These are phyloP conservation scores for Pseudotsuga menziesii DNA, from an alignment of 75 land plant genomes.

Conservation along the genomic window DNA sequence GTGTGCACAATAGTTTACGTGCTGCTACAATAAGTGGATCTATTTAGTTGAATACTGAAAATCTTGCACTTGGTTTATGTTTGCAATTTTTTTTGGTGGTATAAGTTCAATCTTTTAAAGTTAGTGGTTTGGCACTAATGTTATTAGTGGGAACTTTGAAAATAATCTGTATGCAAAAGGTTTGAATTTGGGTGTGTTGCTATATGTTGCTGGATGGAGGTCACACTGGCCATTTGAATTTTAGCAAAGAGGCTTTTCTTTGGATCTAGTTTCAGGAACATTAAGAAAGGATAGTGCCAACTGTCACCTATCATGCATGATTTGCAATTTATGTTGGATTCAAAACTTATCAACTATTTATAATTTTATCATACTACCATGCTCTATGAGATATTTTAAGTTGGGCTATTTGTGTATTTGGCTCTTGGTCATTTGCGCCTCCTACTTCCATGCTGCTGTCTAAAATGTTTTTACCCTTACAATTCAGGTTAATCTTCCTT, in stretches of 20 bases:
- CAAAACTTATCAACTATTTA: neutral
- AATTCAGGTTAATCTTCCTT: too few relatives aligned
- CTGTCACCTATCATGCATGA: neutral
- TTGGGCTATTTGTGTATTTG: too few relatives aligned
- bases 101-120: too few relatives aligned
- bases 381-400: neutral
- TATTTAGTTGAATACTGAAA: neutral
- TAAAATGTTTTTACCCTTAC: neutral
- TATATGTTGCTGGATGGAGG: conserved; percentile 2
- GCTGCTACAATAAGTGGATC: neutral
- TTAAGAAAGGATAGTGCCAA: neutral
- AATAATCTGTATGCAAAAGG: neutral
- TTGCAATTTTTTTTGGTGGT: neutral
- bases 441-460: neutral
- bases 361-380: neutral
- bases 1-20: neutral
- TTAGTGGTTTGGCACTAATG: too few relatives aligned
- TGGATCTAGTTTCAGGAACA: conserved; percentile 1
- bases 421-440: neutral
- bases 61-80: neutral
- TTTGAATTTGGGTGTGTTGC: neutral
- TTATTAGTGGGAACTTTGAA: too few relatives aligned
- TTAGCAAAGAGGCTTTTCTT: neutral
- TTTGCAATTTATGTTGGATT: neutral
- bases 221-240: neutral